Evolutionary conservation across 2,329 filamentous ascomycete genomes (phyloP).

Genomic region (Sclerotinia borealis): DNA sequence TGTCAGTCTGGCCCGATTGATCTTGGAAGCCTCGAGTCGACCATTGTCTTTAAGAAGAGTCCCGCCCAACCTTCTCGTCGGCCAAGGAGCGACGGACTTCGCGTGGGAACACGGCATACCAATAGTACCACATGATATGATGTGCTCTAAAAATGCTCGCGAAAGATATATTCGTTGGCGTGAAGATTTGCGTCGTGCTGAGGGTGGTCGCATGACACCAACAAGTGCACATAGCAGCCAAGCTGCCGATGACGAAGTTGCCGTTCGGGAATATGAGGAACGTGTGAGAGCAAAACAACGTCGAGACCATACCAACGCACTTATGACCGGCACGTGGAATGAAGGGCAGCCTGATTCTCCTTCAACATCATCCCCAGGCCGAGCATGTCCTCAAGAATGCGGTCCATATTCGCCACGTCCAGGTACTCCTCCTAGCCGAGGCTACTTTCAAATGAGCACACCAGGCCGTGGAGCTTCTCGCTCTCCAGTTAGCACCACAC

Average conservation of each 20-base stretch:
- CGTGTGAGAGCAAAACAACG: constrained; percentile 29
- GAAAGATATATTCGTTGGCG: constrained; percentile 78
- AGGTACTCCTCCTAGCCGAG: neutral
- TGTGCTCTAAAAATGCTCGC: constrained; percentile 74
- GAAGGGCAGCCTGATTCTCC: constrained; percentile 58
- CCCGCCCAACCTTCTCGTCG: constrained; percentile 86
- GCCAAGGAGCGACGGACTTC: constrained; percentile 79
- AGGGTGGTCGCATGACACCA: constrained; percentile 37
- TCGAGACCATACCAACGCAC: constrained; percentile 47
- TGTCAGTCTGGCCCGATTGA: constrained; percentile 75
- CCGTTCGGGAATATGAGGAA: constrained; percentile 28
- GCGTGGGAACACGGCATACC: constrained; percentile 72
- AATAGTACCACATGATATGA: constrained; percentile 64
- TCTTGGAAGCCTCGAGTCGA: constrained; percentile 71
- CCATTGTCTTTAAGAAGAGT: constrained; percentile 81
- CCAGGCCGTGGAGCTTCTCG: constrained; percentile 18
- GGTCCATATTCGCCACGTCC: constrained; percentile 11
- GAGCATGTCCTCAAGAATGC: constrained; percentile 15
- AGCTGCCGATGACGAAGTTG: constrained; percentile 19
- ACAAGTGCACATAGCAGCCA: constrained; percentile 24
- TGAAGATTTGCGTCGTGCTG: constrained; percentile 61
- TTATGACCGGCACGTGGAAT: constrained; percentile 54
- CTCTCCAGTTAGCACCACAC: constrained; percentile 16
- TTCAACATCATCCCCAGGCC: constrained; percentile 23
- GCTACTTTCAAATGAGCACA: constrained; percentile 10